Evolutionary conservation across 2,329 filamentous ascomycete genomes (phyloP).

Genomic region (Fusarium acutatum): DNA sequence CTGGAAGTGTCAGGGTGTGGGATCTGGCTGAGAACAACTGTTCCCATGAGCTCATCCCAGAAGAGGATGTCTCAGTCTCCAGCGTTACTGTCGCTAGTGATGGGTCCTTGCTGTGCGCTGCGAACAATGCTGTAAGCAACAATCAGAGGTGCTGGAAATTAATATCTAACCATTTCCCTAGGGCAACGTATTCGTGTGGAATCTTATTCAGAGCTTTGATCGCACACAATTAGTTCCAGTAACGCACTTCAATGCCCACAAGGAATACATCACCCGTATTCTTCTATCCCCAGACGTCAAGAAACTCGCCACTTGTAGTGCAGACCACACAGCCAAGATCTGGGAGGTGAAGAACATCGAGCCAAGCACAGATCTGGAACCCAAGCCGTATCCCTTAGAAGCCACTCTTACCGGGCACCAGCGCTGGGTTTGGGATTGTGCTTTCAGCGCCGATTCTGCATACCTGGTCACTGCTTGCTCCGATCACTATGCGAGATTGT

Average conservation of each 20-base stretch:
- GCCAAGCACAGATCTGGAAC: conserved; percentile 51
- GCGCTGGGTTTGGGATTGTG: conserved; percentile 97
- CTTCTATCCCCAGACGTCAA: conserved; percentile 93
- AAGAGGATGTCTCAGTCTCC: conserved; percentile 92
- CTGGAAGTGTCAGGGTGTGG: conserved; percentile 94
- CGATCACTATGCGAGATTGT: conserved; percentile 90
- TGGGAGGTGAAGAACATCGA: conserved; percentile 87
- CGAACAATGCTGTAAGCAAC: conserved; percentile 81
- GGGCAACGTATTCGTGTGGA: conserved; percentile 98
- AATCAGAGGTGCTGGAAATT: neutral
- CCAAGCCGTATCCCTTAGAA: conserved; percentile 78
- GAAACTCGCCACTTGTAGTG: conserved; percentile 91
- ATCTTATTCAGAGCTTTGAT: conserved; percentile 84
- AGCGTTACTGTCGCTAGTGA: conserved; percentile 97
- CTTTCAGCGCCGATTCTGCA: conserved; percentile 91
- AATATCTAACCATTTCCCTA: conserved; percentile 49
- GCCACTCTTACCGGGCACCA: conserved; percentile 90
- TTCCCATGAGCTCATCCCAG: conserved; percentile 93
- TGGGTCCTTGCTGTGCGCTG: conserved; percentile 89
- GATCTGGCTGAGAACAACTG: conserved; percentile 97
- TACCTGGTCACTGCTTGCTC: conserved; percentile 94
- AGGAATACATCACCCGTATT: conserved; percentile 91
- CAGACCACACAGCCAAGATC: conserved; percentile 93
- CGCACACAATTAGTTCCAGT: conserved; percentile 85
- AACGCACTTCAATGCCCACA: conserved; percentile 89